Evolutionary conservation across 2,329 filamentous ascomycete species (phyloP), one percentile per base, ranked within the genome.

Genomic region (Herpotrichia juniperi): DNA sequence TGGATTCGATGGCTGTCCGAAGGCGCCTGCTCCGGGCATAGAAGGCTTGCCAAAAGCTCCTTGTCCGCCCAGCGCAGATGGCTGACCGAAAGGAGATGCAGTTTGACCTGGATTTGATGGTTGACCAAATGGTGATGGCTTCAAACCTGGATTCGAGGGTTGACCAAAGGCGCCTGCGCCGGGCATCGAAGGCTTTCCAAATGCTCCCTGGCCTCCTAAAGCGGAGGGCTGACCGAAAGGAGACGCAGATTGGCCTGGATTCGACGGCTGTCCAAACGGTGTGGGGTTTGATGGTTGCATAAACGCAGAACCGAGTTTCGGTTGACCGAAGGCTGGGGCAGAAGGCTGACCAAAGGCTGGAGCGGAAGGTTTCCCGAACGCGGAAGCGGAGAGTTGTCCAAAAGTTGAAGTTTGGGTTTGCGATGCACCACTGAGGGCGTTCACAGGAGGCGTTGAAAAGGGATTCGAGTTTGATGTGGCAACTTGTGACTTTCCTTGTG

Each of bases 1-100:
- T n/a, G n/a, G 48, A 51, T 54, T 57, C n/a, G 76, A 71, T 17
- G 72, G 66, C 42, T 76, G 71, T n/a, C 76, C 76, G 59, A 79
- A 79, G 22, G 56, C 65, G 31, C 64, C 60, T 48, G 25, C 65
- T 51, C 53, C 70, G 62, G 44, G 56, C 31, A 31, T 63, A n/a
- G 65, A 62, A 1, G 76, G 62, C 49, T 78, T 66, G 17, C 77
- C 78, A 56, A 81, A 80, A 4, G 74, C 66, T 26, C 12, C 14
- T 11, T 8, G 16, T 7, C 19, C 11, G 19, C 37, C 37, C 37
- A 42, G 19, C 5, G 58, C 57, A 10, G 78, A 72, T 12, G 73
- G 67, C 42, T 76, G 71, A 7, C 77, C 77, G 53, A 80, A 79
- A 16, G 80, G 79, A 17, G 64, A 67, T 32, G 57, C 46, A 55